Evolutionary conservation across 768 basidiomycete species (phyloP).

Genomic region (Solioccasus polychromus): DNA sequence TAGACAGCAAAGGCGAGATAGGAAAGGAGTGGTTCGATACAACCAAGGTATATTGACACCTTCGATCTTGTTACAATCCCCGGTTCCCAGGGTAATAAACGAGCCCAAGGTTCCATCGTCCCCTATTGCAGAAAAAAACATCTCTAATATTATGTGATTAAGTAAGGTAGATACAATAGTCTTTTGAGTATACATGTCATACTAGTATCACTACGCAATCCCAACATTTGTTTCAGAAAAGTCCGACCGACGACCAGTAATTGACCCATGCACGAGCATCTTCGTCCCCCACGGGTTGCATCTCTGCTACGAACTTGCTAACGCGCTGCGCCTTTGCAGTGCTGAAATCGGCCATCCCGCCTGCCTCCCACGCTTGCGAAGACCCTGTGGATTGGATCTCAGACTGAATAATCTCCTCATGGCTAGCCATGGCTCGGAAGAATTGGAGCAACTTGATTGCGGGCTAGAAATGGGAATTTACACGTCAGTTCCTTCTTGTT

Average conservation of each 20-base stretch:
- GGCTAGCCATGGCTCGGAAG: conserved; percentile 18
- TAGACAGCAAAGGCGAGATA: too few relatives aligned
- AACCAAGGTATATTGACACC: too few relatives aligned
- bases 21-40: too few relatives aligned
- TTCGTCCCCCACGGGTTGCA: conserved; percentile 9
- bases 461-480: conserved; percentile 30
- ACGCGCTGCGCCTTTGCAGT: conserved; percentile 7
- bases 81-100: too few relatives aligned
- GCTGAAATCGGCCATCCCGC: conserved; percentile 3
- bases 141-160: too few relatives aligned
- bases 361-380: not conserved
- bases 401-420: not conserved
- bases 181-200: too few relatives aligned
- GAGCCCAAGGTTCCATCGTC: too few relatives aligned
- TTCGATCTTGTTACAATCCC: too few relatives aligned
- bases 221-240: conserved; percentile 10
- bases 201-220: too few relatives aligned
- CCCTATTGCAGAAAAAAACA: too few relatives aligned
- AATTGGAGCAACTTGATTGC: conserved; percentile 32
- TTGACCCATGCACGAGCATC: conserved; percentile 19
- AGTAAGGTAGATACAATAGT: too few relatives aligned
- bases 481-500: not conserved
- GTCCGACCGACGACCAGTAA: conserved; percentile 17
- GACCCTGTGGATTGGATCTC: not conserved
- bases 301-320: conserved; percentile 10